phyloP scores from a whole-genome alignment of 148 eudicot species.

The Euryodendron excelsum region DNA sequence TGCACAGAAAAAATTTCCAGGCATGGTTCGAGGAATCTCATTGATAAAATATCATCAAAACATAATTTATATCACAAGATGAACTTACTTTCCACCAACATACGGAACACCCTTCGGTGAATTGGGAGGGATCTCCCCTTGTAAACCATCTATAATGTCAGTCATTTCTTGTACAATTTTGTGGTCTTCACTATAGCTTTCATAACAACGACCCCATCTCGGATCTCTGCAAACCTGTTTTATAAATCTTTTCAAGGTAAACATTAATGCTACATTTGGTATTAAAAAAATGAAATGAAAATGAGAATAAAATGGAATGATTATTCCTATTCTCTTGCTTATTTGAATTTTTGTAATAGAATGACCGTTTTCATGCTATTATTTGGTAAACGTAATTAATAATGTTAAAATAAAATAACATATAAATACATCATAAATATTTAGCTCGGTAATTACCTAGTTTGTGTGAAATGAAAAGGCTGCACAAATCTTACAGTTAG shows the following conservation, averaged over 20 bases:
- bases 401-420: too few relatives aligned
- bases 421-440: too few relatives aligned
- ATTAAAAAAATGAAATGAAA: too few relatives aligned
- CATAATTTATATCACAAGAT: background rate
- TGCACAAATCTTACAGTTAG: too few relatives aligned
- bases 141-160: background rate
- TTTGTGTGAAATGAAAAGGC: too few relatives aligned
- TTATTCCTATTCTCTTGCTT: too few relatives aligned
- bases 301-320: too few relatives aligned
- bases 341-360: too few relatives aligned
- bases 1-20: background rate
- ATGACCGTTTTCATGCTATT: too few relatives aligned
- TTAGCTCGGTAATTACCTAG: too few relatives aligned
- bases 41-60: background rate
- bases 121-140: background rate
- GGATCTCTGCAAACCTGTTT: constrained; percentile 18
- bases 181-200: constrained; percentile 15
- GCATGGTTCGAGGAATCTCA: background rate
- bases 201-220: constrained; percentile 19
- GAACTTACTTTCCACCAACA: constrained; percentile 21
- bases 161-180: constrained; percentile 16
- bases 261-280: too few relatives aligned
- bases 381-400: too few relatives aligned
- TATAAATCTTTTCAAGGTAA: background rate
- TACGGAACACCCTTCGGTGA: constrained; percentile 9